Evolutionary conservation across 192 early-diverging fungal species (phyloP).

Genomic region (Entomortierella parvispora): DNA sequence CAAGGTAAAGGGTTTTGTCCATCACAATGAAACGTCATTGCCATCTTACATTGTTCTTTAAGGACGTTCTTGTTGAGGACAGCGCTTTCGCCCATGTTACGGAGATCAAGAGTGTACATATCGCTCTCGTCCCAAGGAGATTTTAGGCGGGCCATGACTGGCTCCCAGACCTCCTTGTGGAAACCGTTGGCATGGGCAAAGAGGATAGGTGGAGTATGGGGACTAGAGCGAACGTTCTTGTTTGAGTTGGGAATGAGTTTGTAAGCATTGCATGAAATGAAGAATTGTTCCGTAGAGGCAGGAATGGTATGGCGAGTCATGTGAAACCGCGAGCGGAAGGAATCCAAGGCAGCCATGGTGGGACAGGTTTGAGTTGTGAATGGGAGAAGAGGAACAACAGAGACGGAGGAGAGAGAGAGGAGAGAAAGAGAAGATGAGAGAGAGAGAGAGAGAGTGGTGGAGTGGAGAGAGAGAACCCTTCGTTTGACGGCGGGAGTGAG

Average conservation of each 20-base stretch:
- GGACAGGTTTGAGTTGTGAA: no score
- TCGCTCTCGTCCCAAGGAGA: constrained; percentile 37
- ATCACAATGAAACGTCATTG: not conserved
- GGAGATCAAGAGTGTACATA: constrained; percentile 63
- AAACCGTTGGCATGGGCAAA: constrained; percentile 70
- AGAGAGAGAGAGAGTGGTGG: not conserved
- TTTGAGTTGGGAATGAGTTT: not conserved
- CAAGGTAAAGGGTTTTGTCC: not conserved
- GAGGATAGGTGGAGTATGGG: constrained; percentile 39
- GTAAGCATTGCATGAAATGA: constrained; percentile 38
- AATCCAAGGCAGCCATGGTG: not conserved
- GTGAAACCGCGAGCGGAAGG: constrained; percentile 30
- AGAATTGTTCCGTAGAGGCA: constrained; percentile 18
- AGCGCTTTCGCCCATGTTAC: constrained; percentile 70
- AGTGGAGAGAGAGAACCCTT: not conserved
- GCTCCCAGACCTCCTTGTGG: constrained; percentile 67
- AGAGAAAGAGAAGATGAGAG: not conserved
- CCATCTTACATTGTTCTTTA: constrained; percentile 44
- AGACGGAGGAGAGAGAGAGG: not conserved
- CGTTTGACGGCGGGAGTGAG: constrained; percentile 7
- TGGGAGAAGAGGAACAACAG: not conserved
- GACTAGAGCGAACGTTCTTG: no score
- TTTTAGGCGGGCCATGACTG: constrained; percentile 53
- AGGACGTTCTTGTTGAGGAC: constrained; percentile 56
- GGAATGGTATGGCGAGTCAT: constrained; percentile 15